These are phyloP conservation scores for Micromonas commoda DNA, from an alignment of 139 green algal genomes.

Conservation along the genomic window DNA sequence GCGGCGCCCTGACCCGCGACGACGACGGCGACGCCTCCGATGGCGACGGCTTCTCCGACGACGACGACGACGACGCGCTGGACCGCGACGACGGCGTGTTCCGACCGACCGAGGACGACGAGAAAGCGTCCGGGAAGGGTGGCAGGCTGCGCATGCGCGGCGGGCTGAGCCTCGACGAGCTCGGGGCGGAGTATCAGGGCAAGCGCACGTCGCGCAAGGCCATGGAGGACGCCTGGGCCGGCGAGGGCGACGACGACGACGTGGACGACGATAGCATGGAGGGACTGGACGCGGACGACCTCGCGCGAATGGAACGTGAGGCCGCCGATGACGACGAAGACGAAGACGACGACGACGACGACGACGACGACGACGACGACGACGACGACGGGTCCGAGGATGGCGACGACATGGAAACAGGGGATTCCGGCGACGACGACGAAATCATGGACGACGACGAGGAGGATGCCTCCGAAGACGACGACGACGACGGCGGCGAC, in stretches of 20 bases:
- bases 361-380: constrained; percentile 2
- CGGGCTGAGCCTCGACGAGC: neutral
- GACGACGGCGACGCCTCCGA: neutral
- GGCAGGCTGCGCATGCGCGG: constrained; percentile 8
- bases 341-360: neutral
- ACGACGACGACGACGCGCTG: neutral
- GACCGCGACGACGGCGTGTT: neutral
- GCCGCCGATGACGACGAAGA: neutral
- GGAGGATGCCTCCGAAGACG: neutral
- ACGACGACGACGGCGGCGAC: neutral
- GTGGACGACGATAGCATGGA: neutral
- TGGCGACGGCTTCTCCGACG: neutral
- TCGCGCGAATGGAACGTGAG: neutral
- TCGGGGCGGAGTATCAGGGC: neutral
- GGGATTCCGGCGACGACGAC: neutral
- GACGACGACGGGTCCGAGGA: neutral
- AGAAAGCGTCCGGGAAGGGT: neutral
- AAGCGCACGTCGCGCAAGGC: neutral
- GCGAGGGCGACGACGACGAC: neutral
- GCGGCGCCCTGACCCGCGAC: too few species aligned
- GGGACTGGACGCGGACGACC: neutral
- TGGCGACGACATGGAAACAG: neutral
- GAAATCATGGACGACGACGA: neutral
- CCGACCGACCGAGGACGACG: neutral
- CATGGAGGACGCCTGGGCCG: neutral